Percentiles rank a stretch among this genome's conserved stretches.
Conservation (phyloP, 2,329 filamentous ascomycete genomes). For the Rutstroemia sp. region DNA sequence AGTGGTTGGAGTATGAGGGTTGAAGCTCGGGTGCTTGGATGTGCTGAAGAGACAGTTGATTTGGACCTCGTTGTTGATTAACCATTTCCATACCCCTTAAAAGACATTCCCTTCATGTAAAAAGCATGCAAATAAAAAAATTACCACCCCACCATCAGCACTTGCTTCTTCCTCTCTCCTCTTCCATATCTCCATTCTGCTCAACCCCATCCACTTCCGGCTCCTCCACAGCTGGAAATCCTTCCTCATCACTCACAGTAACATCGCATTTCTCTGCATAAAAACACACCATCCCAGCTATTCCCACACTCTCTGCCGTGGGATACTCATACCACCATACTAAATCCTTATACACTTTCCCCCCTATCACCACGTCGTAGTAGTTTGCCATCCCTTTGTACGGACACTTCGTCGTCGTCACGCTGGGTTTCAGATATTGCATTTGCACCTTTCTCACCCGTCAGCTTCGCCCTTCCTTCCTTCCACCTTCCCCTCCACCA, state of each 20-base stretch:
- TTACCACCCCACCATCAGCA: too few relatives aligned
- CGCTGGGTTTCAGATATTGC: slow-evolving; percentile 32
- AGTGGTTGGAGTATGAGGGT: too few relatives aligned
- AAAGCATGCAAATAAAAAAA: too few relatives aligned
- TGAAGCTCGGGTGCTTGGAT: too few relatives aligned
- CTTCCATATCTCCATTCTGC: too few relatives aligned
- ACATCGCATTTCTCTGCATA: slow-evolving; percentile 51
- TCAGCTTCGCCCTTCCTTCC: background rate
- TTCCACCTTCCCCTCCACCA: background rate
- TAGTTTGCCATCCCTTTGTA: slow-evolving; percentile 61
- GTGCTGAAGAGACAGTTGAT: too few relatives aligned
- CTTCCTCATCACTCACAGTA: background rate
- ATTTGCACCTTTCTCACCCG: slow-evolving; percentile 33
- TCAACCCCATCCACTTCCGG: too few relatives aligned
- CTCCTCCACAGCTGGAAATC: background rate
- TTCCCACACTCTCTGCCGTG: slow-evolving; percentile 44
- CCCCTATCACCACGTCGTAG: slow-evolving; percentile 44
- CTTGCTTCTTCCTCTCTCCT: too few relatives aligned
- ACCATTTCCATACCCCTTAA: too few relatives aligned
- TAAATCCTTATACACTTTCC: slow-evolving; percentile 38
- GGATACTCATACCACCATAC: slow-evolving; percentile 57
- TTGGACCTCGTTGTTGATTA: too few relatives aligned
- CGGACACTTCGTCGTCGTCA: slow-evolving; percentile 48
- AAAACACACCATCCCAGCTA: slow-evolving; percentile 53
- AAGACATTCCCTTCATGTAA: too few relatives aligned